Conservation (phyloP, 495 filamentous ascomycete genomes). For the Trichoderma reesei region DNA sequence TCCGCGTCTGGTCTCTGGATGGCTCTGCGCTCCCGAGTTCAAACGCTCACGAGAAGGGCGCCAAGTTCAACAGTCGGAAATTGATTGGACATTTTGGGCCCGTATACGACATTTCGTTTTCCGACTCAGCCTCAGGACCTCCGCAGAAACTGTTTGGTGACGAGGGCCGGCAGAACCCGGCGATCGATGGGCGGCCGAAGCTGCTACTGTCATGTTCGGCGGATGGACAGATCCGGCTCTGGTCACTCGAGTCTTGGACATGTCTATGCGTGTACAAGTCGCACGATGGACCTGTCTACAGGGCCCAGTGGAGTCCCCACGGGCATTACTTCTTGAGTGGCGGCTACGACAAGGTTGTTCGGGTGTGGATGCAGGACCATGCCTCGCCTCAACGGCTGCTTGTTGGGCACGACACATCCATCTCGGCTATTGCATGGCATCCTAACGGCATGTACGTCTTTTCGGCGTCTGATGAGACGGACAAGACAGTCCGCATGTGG, state of each 20-base stretch:
- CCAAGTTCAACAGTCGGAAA: constrained; percentile 53
- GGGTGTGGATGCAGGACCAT: constrained; percentile 84
- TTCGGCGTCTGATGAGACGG: constrained; percentile 66
- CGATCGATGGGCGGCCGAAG: constrained; percentile 47
- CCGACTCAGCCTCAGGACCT: constrained; percentile 55
- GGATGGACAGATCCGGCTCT: constrained; percentile 79
- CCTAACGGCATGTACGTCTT: constrained; percentile 89
- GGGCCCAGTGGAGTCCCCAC: constrained; percentile 81
- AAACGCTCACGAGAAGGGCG: constrained; percentile 28
- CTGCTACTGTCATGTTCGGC: constrained; percentile 79
- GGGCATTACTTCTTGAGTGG: constrained; percentile 92
- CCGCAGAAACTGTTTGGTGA: constrained; percentile 32
- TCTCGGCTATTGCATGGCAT: constrained; percentile 80
- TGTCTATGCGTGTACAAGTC: constrained; percentile 89
- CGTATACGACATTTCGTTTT: constrained; percentile 83
- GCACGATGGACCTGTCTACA: constrained; percentile 80
- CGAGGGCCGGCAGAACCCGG: constrained; percentile 35
- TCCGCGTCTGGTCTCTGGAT: constrained; percentile 83
- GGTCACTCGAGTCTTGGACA: constrained; percentile 83
- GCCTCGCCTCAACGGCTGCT: constrained; percentile 83
- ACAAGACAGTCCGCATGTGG: constrained; percentile 96
- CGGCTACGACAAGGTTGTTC: constrained; percentile 78
- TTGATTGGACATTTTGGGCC: constrained; percentile 87
- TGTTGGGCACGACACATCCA: constrained; percentile 81
- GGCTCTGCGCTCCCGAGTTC: constrained; percentile 55